phyloP scores from a whole-genome alignment of 371 early-diverging fungal species.

The Mucor ambiguus region DNA sequence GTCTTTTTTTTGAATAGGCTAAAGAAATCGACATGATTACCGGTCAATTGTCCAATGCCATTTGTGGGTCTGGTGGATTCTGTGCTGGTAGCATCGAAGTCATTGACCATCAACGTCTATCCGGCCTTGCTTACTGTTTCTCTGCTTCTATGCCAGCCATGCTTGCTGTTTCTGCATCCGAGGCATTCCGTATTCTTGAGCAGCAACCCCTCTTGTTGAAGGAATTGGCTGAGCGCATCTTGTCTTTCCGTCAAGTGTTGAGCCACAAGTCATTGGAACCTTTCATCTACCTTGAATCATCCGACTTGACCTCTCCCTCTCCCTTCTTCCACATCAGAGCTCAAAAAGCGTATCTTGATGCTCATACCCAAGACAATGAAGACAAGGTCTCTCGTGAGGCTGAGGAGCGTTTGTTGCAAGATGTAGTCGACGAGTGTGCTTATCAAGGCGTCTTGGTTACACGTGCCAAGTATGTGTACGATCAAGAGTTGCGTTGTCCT shows the following conservation, averaged over 20 bases:
- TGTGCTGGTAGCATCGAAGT: slow-evolving; percentile 88
- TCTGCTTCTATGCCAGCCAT: slow-evolving; percentile 99
- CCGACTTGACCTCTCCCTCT: slow-evolving; percentile 51
- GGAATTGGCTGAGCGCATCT: slow-evolving; percentile 42
- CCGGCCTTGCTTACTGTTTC: slow-evolving; percentile 95
- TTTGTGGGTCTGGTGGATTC: slow-evolving; percentile 96
- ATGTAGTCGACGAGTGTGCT: slow-evolving; percentile 82
- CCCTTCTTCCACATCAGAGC: slow-evolving; percentile 76
- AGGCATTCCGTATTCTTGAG: slow-evolving; percentile 78
- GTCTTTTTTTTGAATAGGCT: slow-evolving; percentile 20
- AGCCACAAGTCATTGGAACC: slow-evolving; percentile 45
- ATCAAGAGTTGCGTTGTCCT: slow-evolving; percentile 78
- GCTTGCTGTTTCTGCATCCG: slow-evolving; percentile 88
- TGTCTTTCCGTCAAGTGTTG: slow-evolving; percentile 41
- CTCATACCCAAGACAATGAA: slow-evolving; percentile 28
- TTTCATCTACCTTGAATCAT: slow-evolving; percentile 52
- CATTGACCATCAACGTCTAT: slow-evolving; percentile 95
- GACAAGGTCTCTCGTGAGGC: slow-evolving; percentile 51
- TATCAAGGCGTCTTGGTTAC: slow-evolving; percentile 80
- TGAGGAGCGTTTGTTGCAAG: slow-evolving; percentile 74
- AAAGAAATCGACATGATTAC: slow-evolving; percentile 94
- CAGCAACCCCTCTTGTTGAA: slow-evolving; percentile 43
- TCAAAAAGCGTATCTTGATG: slow-evolving; percentile 47
- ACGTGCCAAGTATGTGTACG: slow-evolving; percentile 83
- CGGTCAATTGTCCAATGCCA: slow-evolving; percentile 87